phyloP scores from a whole-genome alignment of 805 yeast genomes.

The Candida anglica region DNA sequence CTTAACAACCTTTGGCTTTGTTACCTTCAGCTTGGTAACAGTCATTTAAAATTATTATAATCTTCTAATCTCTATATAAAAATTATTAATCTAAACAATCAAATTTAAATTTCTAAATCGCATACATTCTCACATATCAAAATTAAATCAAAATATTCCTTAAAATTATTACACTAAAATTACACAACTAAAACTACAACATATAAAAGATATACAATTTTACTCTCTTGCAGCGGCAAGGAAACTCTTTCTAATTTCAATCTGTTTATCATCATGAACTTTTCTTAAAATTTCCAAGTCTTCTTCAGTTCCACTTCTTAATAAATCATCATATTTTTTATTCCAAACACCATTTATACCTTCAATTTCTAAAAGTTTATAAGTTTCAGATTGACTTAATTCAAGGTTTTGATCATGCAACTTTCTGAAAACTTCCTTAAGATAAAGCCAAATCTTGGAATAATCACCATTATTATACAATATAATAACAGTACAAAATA shows the following conservation, averaged over 20 bases:
- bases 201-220: no score
- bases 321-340: conserved; percentile 8
- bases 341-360: conserved; percentile 12
- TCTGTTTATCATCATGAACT: conserved; percentile 2
- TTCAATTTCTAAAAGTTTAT: conserved; percentile 6
- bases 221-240: neutral
- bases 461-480: conserved; percentile 11
- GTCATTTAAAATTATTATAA: no score
- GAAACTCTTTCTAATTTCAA: conserved; percentile 2
- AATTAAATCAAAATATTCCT: no score
- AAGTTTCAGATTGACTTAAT: conserved; percentile 3
- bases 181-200: no score
- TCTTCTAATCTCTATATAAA: no score
- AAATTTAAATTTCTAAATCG: no score
- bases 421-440: conserved; percentile 6
- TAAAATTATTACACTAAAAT: no score
- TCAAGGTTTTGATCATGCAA: conserved; percentile 1
- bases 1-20: neutral
- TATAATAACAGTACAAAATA: conserved; percentile 13
- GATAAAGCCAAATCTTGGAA: conserved; percentile 6
- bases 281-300: neutral
- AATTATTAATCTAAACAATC: no score
- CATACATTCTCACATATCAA: no score
- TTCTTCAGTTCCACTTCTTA: conserved; percentile 3
- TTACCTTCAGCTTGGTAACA: neutral